phyloP scores from a whole-genome alignment of 345 rosid genomes.

The Raphanus sativus region DNA sequence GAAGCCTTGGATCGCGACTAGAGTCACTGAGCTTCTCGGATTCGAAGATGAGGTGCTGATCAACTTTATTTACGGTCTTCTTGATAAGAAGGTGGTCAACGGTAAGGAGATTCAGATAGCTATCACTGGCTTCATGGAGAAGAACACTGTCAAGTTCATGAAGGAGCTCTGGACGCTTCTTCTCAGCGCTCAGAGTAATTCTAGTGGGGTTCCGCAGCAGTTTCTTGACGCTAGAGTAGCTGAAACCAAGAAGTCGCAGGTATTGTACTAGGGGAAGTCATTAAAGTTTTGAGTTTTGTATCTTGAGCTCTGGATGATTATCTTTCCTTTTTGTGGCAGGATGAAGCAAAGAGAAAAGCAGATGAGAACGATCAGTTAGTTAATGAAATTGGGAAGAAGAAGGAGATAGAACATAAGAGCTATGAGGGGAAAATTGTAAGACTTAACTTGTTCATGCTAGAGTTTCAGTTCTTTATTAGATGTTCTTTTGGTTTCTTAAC shows the following conservation, averaged over 20 bases:
- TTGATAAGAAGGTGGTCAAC: slow-evolving; percentile 89
- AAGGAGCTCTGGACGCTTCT: slow-evolving; percentile 97
- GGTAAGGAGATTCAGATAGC: slow-evolving; percentile 89
- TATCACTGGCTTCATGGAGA: slow-evolving; percentile 98
- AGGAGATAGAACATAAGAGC: slow-evolving; percentile 62
- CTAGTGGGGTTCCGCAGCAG: slow-evolving; percentile 90
- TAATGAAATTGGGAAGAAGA: slow-evolving; percentile 65
- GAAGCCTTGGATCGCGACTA: slow-evolving; percentile 89
- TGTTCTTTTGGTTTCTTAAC: slow-evolving; percentile 69
- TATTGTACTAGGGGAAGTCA: slow-evolving; percentile 23
- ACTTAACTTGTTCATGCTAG: slow-evolving; percentile 63
- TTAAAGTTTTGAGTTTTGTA: background rate
- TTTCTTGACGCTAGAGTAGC: slow-evolving; percentile 86
- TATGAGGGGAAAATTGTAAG: slow-evolving; percentile 77
- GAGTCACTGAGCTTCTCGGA: slow-evolving; percentile 94
- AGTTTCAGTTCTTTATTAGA: slow-evolving; percentile 43
- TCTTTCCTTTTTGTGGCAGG: slow-evolving; percentile 47
- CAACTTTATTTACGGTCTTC: slow-evolving; percentile 90
- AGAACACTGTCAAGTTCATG: slow-evolving; percentile 92
- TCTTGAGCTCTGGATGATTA: background rate
- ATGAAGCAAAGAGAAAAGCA: slow-evolving; percentile 40
- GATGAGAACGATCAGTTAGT: slow-evolving; percentile 44
- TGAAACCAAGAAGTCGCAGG: slow-evolving; percentile 77
- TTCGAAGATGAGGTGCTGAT: slow-evolving; percentile 98
- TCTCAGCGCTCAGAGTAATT: slow-evolving; percentile 82